Evolutionary conservation across 1,284 basidiomycete genomes (phyloP), one percentile per base, ranked within the genome.

Genomic region (Erythrobasidium hasegawianum): DNA sequence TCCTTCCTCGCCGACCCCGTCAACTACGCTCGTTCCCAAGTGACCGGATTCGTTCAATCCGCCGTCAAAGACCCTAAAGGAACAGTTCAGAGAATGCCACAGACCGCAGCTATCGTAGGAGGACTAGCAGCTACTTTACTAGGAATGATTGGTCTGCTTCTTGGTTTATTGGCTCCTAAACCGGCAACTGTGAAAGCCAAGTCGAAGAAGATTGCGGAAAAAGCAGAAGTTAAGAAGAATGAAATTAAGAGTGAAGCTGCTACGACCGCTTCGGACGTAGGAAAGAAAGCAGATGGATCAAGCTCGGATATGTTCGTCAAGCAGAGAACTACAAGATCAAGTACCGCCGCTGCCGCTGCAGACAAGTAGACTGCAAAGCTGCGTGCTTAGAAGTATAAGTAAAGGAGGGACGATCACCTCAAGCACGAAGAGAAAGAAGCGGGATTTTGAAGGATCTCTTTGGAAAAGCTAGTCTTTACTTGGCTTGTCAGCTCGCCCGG

Each of bases 21-120:
- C 73, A 84, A 81, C 67, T 94, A 88, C 80, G 81, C 90, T 76
- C 89, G 90, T 77, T 80, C 81, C 72, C 87, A 88, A 80, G 82
- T 86, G 61, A 80, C 86, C 72, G 79, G 80, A 45, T 93, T 93
- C 81, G 76, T 91, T 68, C 87, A 88, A 57, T 79, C 83, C 62
- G 87, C 84, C 69, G 85, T 85, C 75, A 77, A 82, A 57, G 86
- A 92, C 77, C 90, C 89, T 40, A 73, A 90, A 59, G 76, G 76
- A 27, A 89, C 90, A 14, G 83, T 91, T 82, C 87, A 87, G 81
- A 81, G 85, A 33, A 84, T 89, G 72, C 92, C 92, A 60, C 87
- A 91, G 78, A 89, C 89, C 65, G 90, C 86, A 73, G 87, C 83
- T 60, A 87, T 85, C 70, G 81, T 95, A 69, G 82, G 81, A 69